Percentiles rank a stretch among this genome's conserved stretches.
phyloP scores from a whole-genome alignment of 2,329 filamentous ascomycete species.

The Fusarium chaquense region DNA sequence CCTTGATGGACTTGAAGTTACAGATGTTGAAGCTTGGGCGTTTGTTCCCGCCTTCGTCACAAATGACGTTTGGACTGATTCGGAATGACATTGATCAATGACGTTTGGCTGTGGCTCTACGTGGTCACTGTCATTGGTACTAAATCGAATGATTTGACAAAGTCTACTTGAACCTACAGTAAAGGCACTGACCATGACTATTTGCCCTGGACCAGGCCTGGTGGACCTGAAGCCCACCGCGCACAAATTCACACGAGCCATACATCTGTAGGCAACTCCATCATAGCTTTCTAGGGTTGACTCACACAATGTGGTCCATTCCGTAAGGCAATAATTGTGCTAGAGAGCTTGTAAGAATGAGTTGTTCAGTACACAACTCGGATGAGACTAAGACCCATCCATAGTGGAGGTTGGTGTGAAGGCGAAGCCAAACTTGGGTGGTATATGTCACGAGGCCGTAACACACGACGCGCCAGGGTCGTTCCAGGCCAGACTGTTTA shows the following conservation, averaged over 20 bases:
- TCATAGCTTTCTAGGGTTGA: background rate
- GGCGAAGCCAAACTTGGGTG: background rate
- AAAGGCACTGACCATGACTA: background rate
- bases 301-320: slow-evolving; percentile 1
- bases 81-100: background rate
- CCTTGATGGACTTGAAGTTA: background rate
- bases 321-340: background rate
- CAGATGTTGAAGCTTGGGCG: background rate
- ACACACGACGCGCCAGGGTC: background rate
- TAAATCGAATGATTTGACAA: background rate
- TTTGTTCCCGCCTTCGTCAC: slow-evolving; percentile 1
- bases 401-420: slow-evolving; percentile 2
- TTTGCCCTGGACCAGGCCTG: background rate
- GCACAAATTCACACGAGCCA: background rate
- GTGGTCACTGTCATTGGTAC: background rate
- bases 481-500: background rate
- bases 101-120: slow-evolving; percentile 1
- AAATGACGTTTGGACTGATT: background rate
- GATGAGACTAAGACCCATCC: slow-evolving; percentile 1
- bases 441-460: slow-evolving; percentile 5
- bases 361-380: background rate
- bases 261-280: background rate
- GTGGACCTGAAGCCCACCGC: background rate
- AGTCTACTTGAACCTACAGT: background rate
- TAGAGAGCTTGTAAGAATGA: background rate